phyloP scores from a whole-genome alignment of 805 yeast species.

The Pichia nanzhaoensis region DNA sequence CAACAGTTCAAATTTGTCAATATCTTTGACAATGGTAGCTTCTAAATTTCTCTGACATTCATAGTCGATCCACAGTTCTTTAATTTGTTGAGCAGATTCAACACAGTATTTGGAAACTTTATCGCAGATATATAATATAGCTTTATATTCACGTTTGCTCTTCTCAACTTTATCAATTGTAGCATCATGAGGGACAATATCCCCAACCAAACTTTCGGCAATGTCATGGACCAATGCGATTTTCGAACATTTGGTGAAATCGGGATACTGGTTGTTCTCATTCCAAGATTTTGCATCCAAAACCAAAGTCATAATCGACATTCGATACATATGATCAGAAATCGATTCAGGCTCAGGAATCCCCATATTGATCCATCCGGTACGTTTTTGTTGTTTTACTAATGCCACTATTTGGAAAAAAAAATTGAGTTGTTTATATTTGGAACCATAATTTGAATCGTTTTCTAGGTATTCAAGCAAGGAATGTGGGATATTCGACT shows the following conservation, averaged over 20 bases:
- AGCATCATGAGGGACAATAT: slow-evolving; percentile 77
- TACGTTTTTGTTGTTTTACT: slow-evolving; percentile 73
- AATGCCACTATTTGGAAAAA: slow-evolving; percentile 56
- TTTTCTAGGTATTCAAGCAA: slow-evolving; percentile 28
- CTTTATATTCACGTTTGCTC: slow-evolving; percentile 68
- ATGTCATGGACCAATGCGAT: slow-evolving; percentile 90
- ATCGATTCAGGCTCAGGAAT: slow-evolving; percentile 58
- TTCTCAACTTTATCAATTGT: slow-evolving; percentile 68
- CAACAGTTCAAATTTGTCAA: slow-evolving; percentile 85
- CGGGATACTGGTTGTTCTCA: slow-evolving; percentile 25
- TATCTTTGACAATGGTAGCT: slow-evolving; percentile 87
- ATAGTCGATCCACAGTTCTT: slow-evolving; percentile 79
- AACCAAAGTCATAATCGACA: slow-evolving; percentile 73
- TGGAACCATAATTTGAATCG: slow-evolving; percentile 3
- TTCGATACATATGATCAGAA: slow-evolving; percentile 94
- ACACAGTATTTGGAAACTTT: slow-evolving; percentile 61
- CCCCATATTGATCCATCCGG: slow-evolving; percentile 87
- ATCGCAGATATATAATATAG: slow-evolving; percentile 60
- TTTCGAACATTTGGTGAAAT: slow-evolving; percentile 66
- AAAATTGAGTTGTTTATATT: slow-evolving; percentile 28
- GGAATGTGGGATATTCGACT: slow-evolving; percentile 35
- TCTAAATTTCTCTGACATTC: slow-evolving; percentile 77
- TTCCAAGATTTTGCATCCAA: slow-evolving; percentile 13
- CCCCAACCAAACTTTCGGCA: slow-evolving; percentile 92
- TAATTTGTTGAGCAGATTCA: slow-evolving; percentile 54